These are phyloP conservation scores for Penicillium sp. DNA, from an alignment of 2,329 filamentous ascomycete species.

Conservation along the genomic window DNA sequence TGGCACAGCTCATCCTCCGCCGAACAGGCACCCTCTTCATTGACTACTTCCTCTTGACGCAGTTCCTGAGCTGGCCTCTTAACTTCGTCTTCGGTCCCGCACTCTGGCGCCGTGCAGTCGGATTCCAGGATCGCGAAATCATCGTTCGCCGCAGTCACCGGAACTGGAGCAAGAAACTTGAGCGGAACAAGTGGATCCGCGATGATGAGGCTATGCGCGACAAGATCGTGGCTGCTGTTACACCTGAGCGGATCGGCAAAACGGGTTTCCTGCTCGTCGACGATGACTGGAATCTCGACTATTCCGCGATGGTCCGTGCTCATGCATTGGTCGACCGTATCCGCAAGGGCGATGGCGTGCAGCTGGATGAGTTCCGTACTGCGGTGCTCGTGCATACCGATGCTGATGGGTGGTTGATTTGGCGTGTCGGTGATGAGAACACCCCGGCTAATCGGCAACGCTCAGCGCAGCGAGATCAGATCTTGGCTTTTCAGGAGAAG, in stretches of 20 bases:
- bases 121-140: slow-evolving; percentile 77
- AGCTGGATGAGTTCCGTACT: slow-evolving; percentile 67
- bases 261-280: slow-evolving; percentile 88
- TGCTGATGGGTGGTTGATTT: slow-evolving; percentile 69
- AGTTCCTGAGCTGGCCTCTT: slow-evolving; percentile 72
- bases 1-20: slow-evolving; percentile 57
- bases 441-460: slow-evolving; percentile 40
- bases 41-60: slow-evolving; percentile 69
- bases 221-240: slow-evolving; percentile 67
- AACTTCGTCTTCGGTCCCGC: slow-evolving; percentile 70
- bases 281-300: slow-evolving; percentile 84
- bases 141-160: slow-evolving; percentile 72
- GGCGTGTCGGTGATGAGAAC: slow-evolving; percentile 59
- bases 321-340: slow-evolving; percentile 63
- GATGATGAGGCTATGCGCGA: slow-evolving; percentile 57
- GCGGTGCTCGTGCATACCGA: slow-evolving; percentile 69
- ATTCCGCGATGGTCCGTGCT: slow-evolving; percentile 73
- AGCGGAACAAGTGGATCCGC: slow-evolving; percentile 46
- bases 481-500: slow-evolving; percentile 76
- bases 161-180: slow-evolving; percentile 65
- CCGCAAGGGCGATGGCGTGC: slow-evolving; percentile 34
- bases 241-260: slow-evolving; percentile 68
- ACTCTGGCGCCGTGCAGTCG: slow-evolving; percentile 70
- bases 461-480: slow-evolving; percentile 58
- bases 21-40: slow-evolving; percentile 68